Evolutionary conservation across 1,284 basidiomycete genomes (phyloP).

Genomic region (Hymenochaete sp.): DNA sequence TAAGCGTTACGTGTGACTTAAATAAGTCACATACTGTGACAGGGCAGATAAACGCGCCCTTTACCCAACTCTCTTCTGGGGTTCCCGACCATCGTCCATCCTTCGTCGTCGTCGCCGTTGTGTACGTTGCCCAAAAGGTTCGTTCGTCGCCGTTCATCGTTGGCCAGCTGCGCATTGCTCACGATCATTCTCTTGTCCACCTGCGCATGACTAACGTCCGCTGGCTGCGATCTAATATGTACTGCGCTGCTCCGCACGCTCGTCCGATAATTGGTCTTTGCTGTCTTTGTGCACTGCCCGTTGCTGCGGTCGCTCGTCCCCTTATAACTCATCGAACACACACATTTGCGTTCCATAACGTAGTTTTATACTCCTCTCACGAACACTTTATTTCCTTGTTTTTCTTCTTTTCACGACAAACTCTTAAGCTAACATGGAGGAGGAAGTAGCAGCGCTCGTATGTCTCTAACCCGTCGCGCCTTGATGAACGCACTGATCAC

Average conservation of each 20-base stretch:
- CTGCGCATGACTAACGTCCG: no score
- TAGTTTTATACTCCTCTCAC: slow-evolving; percentile 4
- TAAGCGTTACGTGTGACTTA: background rate
- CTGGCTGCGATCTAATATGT: slow-evolving; percentile 5
- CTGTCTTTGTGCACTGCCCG: background rate
- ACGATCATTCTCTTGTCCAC: background rate
- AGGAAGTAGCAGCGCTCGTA: slow-evolving; percentile 39
- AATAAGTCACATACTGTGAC: slow-evolving; percentile 6
- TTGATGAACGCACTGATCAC: background rate
- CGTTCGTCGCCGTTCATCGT: background rate
- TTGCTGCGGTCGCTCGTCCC: slow-evolving; percentile 8
- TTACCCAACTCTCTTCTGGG: no score
- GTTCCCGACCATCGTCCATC: slow-evolving; percentile 8
- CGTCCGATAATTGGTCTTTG: background rate
- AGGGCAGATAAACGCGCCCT: slow-evolving; percentile 15
- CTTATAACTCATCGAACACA: background rate
- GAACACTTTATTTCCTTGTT: slow-evolving; percentile 1
- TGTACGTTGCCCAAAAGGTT: slow-evolving; percentile 11
- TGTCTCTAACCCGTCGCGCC: slow-evolving; percentile 13
- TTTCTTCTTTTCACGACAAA: slow-evolving; percentile 16
- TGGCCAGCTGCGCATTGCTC: background rate
- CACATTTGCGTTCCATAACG: background rate
- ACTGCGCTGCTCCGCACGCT: slow-evolving; percentile 3
- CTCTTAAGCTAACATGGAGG: slow-evolving; percentile 29
- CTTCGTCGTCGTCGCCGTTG: slow-evolving; percentile 8